These are phyloP conservation scores for Sporisorium exsertum DNA, from an alignment of 1,284 basidiomycete species.

Conservation along the genomic window DNA sequence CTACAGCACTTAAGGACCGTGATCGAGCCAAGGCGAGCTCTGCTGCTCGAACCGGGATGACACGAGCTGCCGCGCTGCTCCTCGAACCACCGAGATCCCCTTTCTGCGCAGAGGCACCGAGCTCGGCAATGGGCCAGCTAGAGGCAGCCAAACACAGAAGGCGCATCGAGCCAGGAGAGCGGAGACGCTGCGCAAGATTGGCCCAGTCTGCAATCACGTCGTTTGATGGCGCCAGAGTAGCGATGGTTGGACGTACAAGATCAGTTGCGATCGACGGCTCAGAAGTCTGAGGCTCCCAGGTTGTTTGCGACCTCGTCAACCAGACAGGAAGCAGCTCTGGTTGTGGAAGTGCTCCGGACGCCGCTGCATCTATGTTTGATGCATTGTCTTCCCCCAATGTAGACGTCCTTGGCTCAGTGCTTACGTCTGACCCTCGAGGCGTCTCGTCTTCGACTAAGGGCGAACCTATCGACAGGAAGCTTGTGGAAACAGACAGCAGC, in stretches of 20 bases:
- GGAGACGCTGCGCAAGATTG: constrained; percentile 13
- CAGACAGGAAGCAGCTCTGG: constrained; percentile 3
- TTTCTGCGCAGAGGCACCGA: not conserved
- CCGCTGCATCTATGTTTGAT: not conserved
- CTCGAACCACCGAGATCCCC: not conserved
- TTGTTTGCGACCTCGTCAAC: not conserved
- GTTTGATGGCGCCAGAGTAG: not conserved
- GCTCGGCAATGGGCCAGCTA: not conserved
- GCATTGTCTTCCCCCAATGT: not conserved
- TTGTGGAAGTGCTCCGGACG: not conserved
- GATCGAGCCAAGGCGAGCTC: not conserved
- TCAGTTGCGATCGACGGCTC: not conserved
- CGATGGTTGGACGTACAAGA: not conserved
- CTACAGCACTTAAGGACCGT: not conserved
- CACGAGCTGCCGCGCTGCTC: too few relatives aligned
- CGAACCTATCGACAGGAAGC: not conserved
- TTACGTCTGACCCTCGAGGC: not conserved
- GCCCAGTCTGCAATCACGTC: constrained; percentile 9
- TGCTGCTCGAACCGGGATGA: too few relatives aligned
- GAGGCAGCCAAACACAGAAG: constrained; percentile 31
- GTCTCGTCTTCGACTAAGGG: not conserved
- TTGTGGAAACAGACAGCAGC: not conserved
- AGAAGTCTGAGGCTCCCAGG: not conserved
- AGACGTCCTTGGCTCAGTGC: not conserved
- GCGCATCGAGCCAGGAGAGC: constrained; percentile 28